Evolutionary conservation across 2,329 filamentous ascomycete genomes (phyloP).

Genomic region (Neopestalotiopsis sp.): DNA sequence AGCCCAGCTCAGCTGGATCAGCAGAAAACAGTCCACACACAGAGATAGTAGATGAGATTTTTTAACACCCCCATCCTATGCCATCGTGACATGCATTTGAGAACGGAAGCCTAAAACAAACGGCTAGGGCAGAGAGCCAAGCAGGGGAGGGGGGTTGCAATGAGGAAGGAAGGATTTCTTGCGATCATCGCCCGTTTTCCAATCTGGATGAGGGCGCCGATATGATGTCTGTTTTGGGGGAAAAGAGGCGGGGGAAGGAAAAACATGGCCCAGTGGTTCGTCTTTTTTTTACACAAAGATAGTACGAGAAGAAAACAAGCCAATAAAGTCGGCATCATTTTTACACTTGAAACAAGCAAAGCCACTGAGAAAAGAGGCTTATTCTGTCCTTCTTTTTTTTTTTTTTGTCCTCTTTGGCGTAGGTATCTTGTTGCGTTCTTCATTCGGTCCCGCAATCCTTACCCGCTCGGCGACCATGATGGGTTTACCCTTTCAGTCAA

Average conservation of each 20-base stretch:
- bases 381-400: background rate
- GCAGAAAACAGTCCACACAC: too few species aligned
- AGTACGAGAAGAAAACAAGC: background rate
- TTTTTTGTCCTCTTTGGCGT: background rate
- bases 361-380: background rate
- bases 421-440: background rate
- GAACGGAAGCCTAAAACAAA: background rate
- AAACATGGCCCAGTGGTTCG: background rate
- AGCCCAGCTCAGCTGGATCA: background rate
- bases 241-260: too few species aligned
- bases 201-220: too few species aligned
- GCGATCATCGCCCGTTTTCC: too few species aligned
- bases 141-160: background rate
- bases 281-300: background rate
- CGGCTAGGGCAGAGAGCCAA: background rate
- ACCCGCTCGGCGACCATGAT: background rate
- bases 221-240: too few species aligned
- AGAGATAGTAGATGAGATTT: too few species aligned
- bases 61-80: background rate
- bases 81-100: constrained; percentile 1
- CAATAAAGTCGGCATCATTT: background rate
- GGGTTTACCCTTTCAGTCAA: background rate
- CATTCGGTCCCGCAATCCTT: background rate
- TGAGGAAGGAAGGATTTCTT: too few species aligned
- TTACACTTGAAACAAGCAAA: constrained; percentile 10